Evolutionary conservation across 2,329 filamentous ascomycete species (phyloP).

Genomic region (Grosmannia huntii): DNA sequence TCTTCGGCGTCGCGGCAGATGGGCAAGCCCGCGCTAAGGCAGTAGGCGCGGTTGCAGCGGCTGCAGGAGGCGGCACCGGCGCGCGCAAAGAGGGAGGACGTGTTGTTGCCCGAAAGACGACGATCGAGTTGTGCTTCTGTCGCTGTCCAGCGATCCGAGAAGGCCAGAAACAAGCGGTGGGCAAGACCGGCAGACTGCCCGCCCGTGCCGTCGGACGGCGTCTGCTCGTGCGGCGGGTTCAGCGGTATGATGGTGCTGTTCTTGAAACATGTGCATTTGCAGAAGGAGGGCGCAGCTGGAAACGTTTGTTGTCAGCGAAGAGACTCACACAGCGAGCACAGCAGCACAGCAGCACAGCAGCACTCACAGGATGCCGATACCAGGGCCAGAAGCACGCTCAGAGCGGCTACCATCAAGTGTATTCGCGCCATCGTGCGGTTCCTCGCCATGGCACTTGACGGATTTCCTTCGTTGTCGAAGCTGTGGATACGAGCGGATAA

Average conservation of each 20-base stretch:
- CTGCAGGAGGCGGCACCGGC: slow-evolving; percentile 36
- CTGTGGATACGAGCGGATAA: too few relatives aligned
- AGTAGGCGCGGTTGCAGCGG: slow-evolving; percentile 53
- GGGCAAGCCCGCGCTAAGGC: slow-evolving; percentile 44
- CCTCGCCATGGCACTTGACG: neutral
- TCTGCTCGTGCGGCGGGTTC: slow-evolving; percentile 27
- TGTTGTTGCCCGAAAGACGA: neutral
- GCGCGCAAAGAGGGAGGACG: slow-evolving; percentile 13
- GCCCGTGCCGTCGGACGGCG: slow-evolving; percentile 14
- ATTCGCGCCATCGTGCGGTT: slow-evolving; percentile 24
- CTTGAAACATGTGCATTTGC: slow-evolving; percentile 59
- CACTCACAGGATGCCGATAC: slow-evolving; percentile 28
- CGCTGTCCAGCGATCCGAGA: slow-evolving; percentile 5
- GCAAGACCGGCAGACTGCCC: slow-evolving; percentile 10
- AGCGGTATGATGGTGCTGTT: slow-evolving; percentile 56
- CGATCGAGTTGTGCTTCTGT: too few relatives aligned
- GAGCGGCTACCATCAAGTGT: slow-evolving; percentile 22
- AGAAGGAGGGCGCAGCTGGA: slow-evolving; percentile 50
- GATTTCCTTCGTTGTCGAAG: too few relatives aligned
- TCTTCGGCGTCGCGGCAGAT: slow-evolving; percentile 51
- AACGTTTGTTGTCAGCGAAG: neutral
- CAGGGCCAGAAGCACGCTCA: slow-evolving; percentile 21
- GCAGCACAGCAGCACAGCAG: neutral
- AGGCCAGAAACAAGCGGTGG: slow-evolving; percentile 13
- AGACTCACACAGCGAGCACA: neutral